Percentiles rank a stretch among this genome's conserved stretches.
These are phyloP conservation scores for Apiospora marii DNA, from an alignment of 2,329 filamentous ascomycete genomes.

Conservation along the genomic window DNA sequence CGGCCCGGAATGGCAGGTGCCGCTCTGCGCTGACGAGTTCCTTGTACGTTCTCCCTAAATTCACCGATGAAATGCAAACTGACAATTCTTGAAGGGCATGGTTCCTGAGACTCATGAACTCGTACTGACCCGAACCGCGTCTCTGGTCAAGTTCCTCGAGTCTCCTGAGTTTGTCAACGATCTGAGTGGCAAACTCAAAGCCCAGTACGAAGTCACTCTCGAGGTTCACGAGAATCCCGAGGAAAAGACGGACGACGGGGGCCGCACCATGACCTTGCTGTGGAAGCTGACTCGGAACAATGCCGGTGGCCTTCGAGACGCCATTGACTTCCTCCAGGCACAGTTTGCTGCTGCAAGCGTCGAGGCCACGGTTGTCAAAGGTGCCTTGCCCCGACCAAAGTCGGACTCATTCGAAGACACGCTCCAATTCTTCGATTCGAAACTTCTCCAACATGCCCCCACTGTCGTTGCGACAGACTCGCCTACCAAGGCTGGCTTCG, in stretches of 20 bases:
- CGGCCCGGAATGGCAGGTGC: conserved; percentile 97
- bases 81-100: conserved; percentile 72
- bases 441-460: conserved; percentile 91
- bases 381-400: conserved; percentile 96
- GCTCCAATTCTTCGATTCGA: conserved; percentile 95
- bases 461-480: conserved; percentile 83
- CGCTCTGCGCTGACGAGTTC: conserved; percentile 94
- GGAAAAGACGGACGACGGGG: conserved; percentile 64
- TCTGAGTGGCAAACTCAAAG: conserved; percentile 83
- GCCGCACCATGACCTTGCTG: conserved; percentile 68
- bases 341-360: conserved; percentile 87
- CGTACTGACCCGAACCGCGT: conserved; percentile 77
- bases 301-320: conserved; percentile 91
- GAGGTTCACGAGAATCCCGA: conserved; percentile 72
- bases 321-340: conserved; percentile 91
- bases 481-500: conserved; percentile 84
- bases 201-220: conserved; percentile 90
- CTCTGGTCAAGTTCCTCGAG: conserved; percentile 82
- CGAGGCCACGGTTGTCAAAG: conserved; percentile 87
- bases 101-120: conserved; percentile 96
- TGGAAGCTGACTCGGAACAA: conserved; percentile 97
- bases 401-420: conserved; percentile 99
- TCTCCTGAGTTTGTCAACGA: conserved; percentile 83
- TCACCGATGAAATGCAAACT: background rate
- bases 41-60: conserved; percentile 62